A percentile compares a stretch with the other conserved stretches of the same genome.
Evolutionary conservation across 768 basidiomycete species (phyloP).

Genomic region (Boletus reticulatus): DNA sequence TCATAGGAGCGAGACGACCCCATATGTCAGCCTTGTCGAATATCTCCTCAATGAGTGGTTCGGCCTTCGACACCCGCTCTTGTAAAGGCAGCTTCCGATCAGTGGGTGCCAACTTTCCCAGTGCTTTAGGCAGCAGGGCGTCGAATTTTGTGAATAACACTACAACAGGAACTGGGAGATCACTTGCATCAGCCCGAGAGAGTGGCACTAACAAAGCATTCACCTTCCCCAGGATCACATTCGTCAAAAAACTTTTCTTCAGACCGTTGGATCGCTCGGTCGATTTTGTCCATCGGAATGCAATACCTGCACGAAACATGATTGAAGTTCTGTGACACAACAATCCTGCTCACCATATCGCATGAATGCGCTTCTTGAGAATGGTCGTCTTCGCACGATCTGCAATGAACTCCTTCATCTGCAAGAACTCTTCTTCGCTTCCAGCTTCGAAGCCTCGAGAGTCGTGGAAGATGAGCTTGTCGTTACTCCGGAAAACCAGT

Average conservation of each 20-base stretch:
- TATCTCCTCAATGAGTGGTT: background rate
- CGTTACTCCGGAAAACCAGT: slow-evolving; percentile 1
- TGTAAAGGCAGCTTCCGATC: background rate
- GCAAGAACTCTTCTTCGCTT: background rate
- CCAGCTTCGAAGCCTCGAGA: background rate
- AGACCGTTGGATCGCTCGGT: background rate
- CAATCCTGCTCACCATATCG: background rate
- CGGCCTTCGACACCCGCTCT: background rate
- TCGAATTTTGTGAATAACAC: slow-evolving; percentile 7
- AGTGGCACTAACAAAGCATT: background rate
- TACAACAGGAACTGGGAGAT: background rate
- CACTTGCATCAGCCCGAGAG: background rate
- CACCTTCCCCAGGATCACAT: background rate
- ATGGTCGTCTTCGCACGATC: background rate
- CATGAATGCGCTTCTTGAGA: background rate
- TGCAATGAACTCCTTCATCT: background rate
- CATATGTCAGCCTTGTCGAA: background rate
- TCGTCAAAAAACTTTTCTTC: slow-evolving; percentile 1
- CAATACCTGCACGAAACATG: background rate
- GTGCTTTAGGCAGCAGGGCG: background rate
- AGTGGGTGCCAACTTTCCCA: background rate
- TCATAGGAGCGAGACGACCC: background rate
- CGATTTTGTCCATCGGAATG: slow-evolving; percentile 4
- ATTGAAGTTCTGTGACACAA: too few species aligned
- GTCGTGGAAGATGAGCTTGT: slow-evolving; percentile 4